Conservation (phyloP, 441 rosid genomes). For the Oxalis stricta region DNA sequence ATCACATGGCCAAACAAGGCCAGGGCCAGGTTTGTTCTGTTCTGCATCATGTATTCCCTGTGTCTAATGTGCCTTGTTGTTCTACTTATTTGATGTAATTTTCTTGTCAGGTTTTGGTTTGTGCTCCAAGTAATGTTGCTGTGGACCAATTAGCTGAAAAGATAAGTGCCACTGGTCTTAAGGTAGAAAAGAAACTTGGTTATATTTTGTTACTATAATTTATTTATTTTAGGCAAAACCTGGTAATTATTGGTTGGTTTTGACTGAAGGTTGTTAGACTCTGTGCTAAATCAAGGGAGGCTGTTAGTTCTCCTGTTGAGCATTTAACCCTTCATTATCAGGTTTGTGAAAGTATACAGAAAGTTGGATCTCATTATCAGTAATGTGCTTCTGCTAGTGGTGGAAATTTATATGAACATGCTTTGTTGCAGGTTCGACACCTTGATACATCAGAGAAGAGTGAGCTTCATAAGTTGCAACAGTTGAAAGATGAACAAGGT, state of each 20-base stretch:
- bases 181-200: conserved; percentile 32
- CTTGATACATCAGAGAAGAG: conserved; percentile 99
- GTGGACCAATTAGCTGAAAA: conserved; percentile 98
- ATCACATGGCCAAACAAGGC: conserved; percentile 99
- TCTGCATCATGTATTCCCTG: conserved; percentile 1
- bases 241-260: conserved; percentile 1
- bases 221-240: background rate
- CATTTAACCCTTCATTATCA: conserved; percentile 99
- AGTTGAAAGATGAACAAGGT: conserved; percentile 99
- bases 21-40: conserved; percentile 71
- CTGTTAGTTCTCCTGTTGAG: conserved; percentile 98
- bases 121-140: conserved; percentile 99
- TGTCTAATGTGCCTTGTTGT: conserved; percentile 2
- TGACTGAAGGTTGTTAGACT: conserved; percentile 77
- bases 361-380: background rate
- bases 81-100: conserved; percentile 7
- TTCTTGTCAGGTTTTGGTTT: conserved; percentile 66
- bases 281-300: conserved; percentile 98
- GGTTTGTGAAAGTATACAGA: conserved; percentile 30
- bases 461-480: conserved; percentile 93
- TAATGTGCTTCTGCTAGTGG: background rate
- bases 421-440: conserved; percentile 72
- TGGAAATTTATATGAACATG: conserved; percentile 4
- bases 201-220: background rate
- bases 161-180: conserved; percentile 94